phyloP scores from a whole-genome alignment of 305 asterid species.

The Striga hermonthica region DNA sequence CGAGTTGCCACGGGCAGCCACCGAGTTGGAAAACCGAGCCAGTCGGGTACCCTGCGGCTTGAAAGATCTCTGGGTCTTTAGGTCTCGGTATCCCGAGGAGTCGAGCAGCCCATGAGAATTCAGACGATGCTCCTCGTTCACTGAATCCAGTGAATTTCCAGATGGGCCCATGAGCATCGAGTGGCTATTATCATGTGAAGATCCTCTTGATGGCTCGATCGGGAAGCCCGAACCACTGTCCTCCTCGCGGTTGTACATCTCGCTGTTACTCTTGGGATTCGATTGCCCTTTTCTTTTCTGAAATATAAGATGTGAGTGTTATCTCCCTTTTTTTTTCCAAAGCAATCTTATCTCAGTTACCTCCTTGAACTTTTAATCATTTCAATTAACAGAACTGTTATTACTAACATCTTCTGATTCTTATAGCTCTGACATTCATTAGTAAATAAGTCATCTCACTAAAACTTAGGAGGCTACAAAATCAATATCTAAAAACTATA shows the following conservation, averaged over 20 bases:
- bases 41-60: slow-evolving; percentile 50
- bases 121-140: slow-evolving; percentile 24
- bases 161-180: slow-evolving; percentile 38
- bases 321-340: no score
- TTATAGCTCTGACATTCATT: no score
- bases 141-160: slow-evolving; percentile 30
- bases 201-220: slow-evolving; percentile 45
- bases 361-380: no score
- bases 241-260: slow-evolving; percentile 50
- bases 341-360: no score
- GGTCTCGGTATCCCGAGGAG: slow-evolving; percentile 38
- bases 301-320: no score
- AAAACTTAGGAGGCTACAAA: no score
- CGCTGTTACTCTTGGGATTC: slow-evolving; percentile 56
- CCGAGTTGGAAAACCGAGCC: slow-evolving; percentile 54
- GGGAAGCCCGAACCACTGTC: slow-evolving; percentile 51
- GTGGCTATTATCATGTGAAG: slow-evolving; percentile 34
- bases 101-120: slow-evolving; percentile 29
- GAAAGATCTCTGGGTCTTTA: slow-evolving; percentile 40
- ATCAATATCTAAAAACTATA: no score
- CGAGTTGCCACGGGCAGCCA: slow-evolving; percentile 51
- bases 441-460: no score
- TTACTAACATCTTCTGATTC: no score
- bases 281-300: slow-evolving; percentile 26
- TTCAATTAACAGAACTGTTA: no score